These are phyloP conservation scores for Botrytis cinerea DNA, from an alignment of 2,329 filamentous ascomycete species.

Conservation along the genomic window DNA sequence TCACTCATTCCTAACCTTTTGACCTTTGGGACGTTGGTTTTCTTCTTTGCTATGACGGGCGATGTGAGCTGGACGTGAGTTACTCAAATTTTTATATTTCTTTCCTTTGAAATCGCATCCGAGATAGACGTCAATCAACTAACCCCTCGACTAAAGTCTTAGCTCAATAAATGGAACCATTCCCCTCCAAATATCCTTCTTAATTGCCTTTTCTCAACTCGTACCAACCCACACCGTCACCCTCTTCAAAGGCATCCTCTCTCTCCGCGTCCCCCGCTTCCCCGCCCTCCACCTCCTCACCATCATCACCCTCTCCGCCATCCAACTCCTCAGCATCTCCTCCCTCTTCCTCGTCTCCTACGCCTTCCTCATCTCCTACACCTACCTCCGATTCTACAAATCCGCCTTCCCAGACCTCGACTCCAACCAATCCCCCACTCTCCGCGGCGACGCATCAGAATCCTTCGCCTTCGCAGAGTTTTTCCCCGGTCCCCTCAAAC, in stretches of 20 bases:
- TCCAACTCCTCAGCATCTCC: conserved; percentile 64
- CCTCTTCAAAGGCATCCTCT: conserved; percentile 83
- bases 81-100: conserved; percentile 29
- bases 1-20: conserved; percentile 78
- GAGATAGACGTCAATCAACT: conserved; percentile 26
- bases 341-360: conserved; percentile 77
- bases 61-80: conserved; percentile 70
- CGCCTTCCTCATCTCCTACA: conserved; percentile 87
- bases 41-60: conserved; percentile 70
- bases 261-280: conserved; percentile 77
- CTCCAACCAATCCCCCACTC: conserved; percentile 58
- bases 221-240: conserved; percentile 96
- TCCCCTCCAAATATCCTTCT: conserved; percentile 86
- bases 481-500: conserved; percentile 84
- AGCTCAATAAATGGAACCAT: conserved; percentile 87
- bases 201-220: conserved; percentile 96
- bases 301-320: conserved; percentile 67
- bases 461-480: conserved; percentile 96
- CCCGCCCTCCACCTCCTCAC: conserved; percentile 74
- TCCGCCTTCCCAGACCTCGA: conserved; percentile 69
- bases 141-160: conserved; percentile 52
- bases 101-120: conserved; percentile 33
- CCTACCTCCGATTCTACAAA: conserved; percentile 95
- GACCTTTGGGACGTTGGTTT: conserved; percentile 70
- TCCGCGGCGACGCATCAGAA: conserved; percentile 91